Evolutionary conservation across 305 asterid species (phyloP).

Genomic region (Fraxinus angustifolia): DNA sequence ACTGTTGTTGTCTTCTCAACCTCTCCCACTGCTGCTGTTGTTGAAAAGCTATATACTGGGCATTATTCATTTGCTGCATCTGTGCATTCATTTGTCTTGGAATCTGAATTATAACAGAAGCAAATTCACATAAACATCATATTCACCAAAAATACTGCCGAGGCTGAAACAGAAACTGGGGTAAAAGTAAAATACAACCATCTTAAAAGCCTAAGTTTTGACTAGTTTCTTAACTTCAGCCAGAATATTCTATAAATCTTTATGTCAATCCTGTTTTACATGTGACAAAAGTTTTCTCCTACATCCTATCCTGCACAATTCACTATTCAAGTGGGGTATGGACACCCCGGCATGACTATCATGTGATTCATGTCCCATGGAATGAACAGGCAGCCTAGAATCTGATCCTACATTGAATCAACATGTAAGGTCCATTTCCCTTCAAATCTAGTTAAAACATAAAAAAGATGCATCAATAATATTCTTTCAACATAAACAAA

Average conservation of each 20-base stretch:
- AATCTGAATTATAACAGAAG: constrained; percentile 40
- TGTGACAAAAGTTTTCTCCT: background rate
- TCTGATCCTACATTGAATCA: background rate
- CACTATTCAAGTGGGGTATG: background rate
- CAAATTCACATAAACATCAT: constrained; percentile 6
- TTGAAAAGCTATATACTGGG: constrained; percentile 59
- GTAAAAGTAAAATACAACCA: background rate
- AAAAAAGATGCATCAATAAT: background rate
- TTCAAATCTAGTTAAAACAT: background rate
- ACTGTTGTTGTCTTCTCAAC: constrained; percentile 68
- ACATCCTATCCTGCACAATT: background rate
- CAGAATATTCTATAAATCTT: background rate
- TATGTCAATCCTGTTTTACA: background rate
- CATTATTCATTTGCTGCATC: constrained; percentile 61
- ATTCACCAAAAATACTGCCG: background rate
- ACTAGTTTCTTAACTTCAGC: background rate
- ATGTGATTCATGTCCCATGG: background rate
- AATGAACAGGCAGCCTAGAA: background rate
- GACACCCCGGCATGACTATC: background rate
- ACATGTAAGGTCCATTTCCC: background rate
- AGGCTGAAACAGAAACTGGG: background rate
- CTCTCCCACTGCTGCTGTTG: constrained; percentile 61
- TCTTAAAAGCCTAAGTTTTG: background rate
- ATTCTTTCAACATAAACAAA: background rate
- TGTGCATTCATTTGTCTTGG: constrained; percentile 73